A percentile compares a stretch with the other conserved stretches of the same genome.
Evolutionary conservation across 2,329 filamentous ascomycete species (phyloP).

Genomic region (Claviceps capensis): DNA sequence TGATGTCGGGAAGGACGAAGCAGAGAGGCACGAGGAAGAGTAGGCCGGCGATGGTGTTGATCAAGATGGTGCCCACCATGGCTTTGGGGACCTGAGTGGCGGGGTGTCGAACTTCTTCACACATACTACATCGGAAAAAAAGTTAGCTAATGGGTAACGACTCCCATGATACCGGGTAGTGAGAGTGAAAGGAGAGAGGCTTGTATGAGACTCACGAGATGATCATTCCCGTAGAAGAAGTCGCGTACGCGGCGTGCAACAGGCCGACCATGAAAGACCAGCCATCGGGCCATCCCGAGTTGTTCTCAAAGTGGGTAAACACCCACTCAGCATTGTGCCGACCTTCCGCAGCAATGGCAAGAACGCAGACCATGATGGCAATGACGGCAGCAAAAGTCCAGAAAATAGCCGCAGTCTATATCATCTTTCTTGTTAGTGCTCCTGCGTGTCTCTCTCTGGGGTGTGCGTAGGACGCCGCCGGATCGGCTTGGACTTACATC

Average conservation of each 20-base stretch:
- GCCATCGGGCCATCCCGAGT: constrained; percentile 55
- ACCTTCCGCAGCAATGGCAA: constrained; percentile 55
- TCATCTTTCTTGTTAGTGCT: neutral
- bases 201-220: constrained; percentile 45
- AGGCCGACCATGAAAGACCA: constrained; percentile 65
- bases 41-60: constrained; percentile 54
- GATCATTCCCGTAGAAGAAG: constrained; percentile 67
- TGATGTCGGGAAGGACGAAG: constrained; percentile 54
- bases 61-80: constrained; percentile 52
- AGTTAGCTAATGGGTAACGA: neutral
- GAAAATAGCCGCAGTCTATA: constrained; percentile 52
- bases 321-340: constrained; percentile 48
- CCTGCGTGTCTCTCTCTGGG: neutral
- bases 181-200: neutral
- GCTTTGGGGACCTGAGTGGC: constrained; percentile 57
- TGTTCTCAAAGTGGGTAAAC: constrained; percentile 54
- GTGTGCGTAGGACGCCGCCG: too few relatives aligned
- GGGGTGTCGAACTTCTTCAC: constrained; percentile 55
- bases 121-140: constrained; percentile 40
- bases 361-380: constrained; percentile 46
- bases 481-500: constrained; percentile 43
- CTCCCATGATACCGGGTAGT: neutral
- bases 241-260: constrained; percentile 59
- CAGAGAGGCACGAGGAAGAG: constrained; percentile 55
- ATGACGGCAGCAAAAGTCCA: constrained; percentile 62